These are phyloP conservation scores for Pyrus communis DNA, from an alignment of 306 rosid species.

Conservation along the genomic window DNA sequence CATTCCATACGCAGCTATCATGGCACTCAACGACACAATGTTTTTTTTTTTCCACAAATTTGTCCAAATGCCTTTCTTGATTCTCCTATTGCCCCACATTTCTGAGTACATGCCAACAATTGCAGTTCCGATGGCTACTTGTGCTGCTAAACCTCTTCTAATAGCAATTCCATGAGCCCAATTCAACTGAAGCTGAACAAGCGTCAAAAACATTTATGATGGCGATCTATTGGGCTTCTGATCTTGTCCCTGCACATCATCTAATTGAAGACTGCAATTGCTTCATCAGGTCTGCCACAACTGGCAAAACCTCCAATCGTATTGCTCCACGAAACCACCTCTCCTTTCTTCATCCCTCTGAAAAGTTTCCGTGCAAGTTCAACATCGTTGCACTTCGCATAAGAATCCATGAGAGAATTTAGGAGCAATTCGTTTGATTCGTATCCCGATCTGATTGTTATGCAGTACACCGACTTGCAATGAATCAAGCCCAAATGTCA, in stretches of 20 bases:
- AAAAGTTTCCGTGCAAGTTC: constrained; percentile 28
- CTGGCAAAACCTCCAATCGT: constrained; percentile 40
- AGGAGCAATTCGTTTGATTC: constrained; percentile 30
- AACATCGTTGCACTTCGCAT: constrained; percentile 35
- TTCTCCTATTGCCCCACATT: constrained; percentile 41
- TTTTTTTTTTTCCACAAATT: constrained; percentile 15
- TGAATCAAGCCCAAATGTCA: constrained; percentile 18
- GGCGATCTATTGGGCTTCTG: constrained; percentile 29
- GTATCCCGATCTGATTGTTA: constrained; percentile 19
- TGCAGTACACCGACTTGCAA: constrained; percentile 29
- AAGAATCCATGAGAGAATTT: constrained; percentile 35
- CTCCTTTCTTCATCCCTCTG: constrained; percentile 24
- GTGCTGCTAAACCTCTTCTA: constrained; percentile 15
- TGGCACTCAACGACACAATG: constrained; percentile 34
- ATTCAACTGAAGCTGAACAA: constrained; percentile 30
- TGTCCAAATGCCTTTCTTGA: constrained; percentile 30
- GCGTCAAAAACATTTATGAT: constrained; percentile 33
- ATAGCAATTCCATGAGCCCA: constrained; percentile 43
- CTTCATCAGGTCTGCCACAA: constrained; percentile 26
- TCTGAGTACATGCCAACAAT: constrained; percentile 37
- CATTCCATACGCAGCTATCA: constrained; percentile 34
- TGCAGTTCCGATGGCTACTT: constrained; percentile 36
- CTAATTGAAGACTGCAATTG: constrained; percentile 22
- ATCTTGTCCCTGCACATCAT: constrained; percentile 18
- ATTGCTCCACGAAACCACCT: constrained; percentile 42